Evolutionary conservation across 371 early-diverging fungal genomes (phyloP).

Genomic region (Mucor plumbeus): DNA sequence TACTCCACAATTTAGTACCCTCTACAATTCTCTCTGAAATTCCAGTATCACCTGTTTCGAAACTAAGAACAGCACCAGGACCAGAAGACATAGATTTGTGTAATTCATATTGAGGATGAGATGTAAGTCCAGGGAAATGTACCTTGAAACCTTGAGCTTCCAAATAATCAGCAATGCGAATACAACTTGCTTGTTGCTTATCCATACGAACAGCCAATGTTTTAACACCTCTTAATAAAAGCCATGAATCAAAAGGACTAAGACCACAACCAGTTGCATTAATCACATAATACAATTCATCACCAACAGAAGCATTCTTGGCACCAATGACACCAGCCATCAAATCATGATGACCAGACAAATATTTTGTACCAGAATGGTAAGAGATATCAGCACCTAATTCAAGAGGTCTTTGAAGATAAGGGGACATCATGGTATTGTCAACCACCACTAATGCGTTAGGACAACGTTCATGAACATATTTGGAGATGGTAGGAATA

Average conservation of each 20-base stretch:
- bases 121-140: slow-evolving; percentile 85
- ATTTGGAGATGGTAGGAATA: slow-evolving; percentile 72
- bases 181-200: slow-evolving; percentile 78
- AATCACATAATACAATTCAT: slow-evolving; percentile 82
- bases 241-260: slow-evolving; percentile 87
- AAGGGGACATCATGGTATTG: slow-evolving; percentile 95
- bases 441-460: slow-evolving; percentile 88
- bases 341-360: slow-evolving; percentile 93
- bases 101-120: slow-evolving; percentile 88
- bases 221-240: slow-evolving; percentile 87
- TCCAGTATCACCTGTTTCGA: slow-evolving; percentile 89
- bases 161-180: slow-evolving; percentile 81
- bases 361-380: slow-evolving; percentile 89
- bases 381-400: slow-evolving; percentile 89
- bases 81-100: slow-evolving; percentile 82
- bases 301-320: slow-evolving; percentile 70
- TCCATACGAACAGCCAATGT: slow-evolving; percentile 91
- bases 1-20: slow-evolving; percentile 84
- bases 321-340: slow-evolving; percentile 90
- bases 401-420: slow-evolving; percentile 84
- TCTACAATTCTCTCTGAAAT: slow-evolving; percentile 87
- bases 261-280: slow-evolving; percentile 93
- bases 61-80: slow-evolving; percentile 93
- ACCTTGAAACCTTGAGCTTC: slow-evolving; percentile 81
- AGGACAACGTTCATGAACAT: slow-evolving; percentile 73